Evolutionary conservation across 2,329 filamentous ascomycete species (phyloP).

Genomic region (Diaporthe citrichinensis): DNA sequence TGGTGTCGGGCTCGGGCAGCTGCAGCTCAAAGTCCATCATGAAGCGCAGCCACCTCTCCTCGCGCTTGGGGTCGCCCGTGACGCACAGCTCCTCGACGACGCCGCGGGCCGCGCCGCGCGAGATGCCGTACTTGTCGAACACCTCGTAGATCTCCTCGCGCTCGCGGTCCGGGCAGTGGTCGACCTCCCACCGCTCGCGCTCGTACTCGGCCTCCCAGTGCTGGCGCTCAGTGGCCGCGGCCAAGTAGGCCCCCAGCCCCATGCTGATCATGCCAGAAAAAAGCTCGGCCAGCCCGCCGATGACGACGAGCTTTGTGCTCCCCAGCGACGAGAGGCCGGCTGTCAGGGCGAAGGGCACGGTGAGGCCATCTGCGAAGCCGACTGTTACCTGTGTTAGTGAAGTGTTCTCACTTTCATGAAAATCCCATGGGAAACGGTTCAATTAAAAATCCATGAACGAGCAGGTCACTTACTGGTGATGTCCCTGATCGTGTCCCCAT

Average conservation of each 20-base stretch:
- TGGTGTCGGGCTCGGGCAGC: constrained; percentile 60
- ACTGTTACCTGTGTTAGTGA: constrained; percentile 50
- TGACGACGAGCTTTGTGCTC: constrained; percentile 76
- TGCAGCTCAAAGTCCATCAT: constrained; percentile 72
- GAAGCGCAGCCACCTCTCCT: constrained; percentile 67
- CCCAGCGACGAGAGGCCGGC: constrained; percentile 78
- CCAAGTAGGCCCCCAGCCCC: constrained; percentile 82
- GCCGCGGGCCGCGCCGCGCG: constrained; percentile 56
- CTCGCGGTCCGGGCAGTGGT: constrained; percentile 59
- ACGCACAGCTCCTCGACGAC: constrained; percentile 65
- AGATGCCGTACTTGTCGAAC: constrained; percentile 61
- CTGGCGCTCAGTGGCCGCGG: constrained; percentile 70
- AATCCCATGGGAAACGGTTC: neutral
- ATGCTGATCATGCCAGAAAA: constrained; percentile 83
- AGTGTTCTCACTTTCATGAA: neutral
- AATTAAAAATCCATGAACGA: too few species aligned
- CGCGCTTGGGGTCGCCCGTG: constrained; percentile 48
- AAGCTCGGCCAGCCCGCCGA: constrained; percentile 81
- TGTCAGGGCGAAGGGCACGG: constrained; percentile 84
- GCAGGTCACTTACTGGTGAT: constrained; percentile 63
- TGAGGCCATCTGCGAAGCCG: constrained; percentile 83
- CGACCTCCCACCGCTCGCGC: constrained; percentile 61
- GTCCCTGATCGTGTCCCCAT: constrained; percentile 68
- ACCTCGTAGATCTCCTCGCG: constrained; percentile 64
- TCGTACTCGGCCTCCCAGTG: constrained; percentile 64